These are phyloP conservation scores for Zoysia matrella DNA, from an alignment of 202 grass and related monocot genomes.

Conservation along the genomic window DNA sequence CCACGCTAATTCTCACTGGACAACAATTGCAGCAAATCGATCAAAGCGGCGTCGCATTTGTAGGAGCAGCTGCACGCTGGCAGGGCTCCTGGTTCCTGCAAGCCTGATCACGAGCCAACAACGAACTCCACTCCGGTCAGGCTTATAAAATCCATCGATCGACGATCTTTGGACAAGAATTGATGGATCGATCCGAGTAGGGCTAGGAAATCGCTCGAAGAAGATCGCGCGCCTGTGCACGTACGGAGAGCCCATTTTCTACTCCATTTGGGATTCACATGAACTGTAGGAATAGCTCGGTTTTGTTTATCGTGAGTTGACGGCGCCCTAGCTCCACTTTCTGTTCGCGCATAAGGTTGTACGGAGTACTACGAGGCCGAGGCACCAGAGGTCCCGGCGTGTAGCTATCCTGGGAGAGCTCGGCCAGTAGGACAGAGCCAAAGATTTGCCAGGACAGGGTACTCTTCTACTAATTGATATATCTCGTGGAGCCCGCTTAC, in stretches of 20 bases:
- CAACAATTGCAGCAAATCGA: too few relatives aligned
- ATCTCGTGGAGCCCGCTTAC: not conserved
- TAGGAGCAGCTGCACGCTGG: too few relatives aligned
- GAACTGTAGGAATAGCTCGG: slow-evolving; percentile 26
- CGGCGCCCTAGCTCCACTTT: slow-evolving; percentile 22
- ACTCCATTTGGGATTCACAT: not conserved
- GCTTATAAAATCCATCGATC: too few relatives aligned
- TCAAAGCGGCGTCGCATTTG: too few relatives aligned
- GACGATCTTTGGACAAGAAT: too few relatives aligned
- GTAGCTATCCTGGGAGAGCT: slow-evolving; percentile 39
- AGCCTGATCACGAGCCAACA: too few relatives aligned
- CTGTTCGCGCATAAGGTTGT: slow-evolving; percentile 10
- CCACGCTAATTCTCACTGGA: too few relatives aligned
- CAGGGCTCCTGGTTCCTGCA: too few relatives aligned
- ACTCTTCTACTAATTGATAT: slow-evolving; percentile 2
- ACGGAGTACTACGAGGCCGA: not conserved
- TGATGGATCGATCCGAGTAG: not conserved
- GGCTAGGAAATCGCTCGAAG: not conserved
- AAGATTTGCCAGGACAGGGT: slow-evolving; percentile 21
- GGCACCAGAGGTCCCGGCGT: slow-evolving; percentile 28
- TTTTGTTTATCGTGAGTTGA: slow-evolving; percentile 41
- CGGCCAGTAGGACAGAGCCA: slow-evolving; percentile 18
- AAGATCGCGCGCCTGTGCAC: slow-evolving; percentile 15
- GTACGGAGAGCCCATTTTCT: not conserved
- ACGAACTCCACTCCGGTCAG: too few relatives aligned